phyloP scores from a whole-genome alignment of 495 filamentous ascomycete species.

The Penicillium verhagenii region DNA sequence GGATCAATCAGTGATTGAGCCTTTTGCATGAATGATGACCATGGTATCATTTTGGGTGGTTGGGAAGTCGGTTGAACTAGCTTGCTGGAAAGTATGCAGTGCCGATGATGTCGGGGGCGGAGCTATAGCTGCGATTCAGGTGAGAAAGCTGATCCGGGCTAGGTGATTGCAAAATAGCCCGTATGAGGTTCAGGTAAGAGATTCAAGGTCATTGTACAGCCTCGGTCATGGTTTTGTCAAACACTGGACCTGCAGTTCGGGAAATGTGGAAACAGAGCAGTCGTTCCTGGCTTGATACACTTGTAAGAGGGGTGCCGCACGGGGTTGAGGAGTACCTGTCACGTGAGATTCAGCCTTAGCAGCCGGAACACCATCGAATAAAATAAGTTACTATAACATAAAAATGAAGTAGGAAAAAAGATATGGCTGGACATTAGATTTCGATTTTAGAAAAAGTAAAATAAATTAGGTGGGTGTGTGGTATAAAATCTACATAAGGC shows the following conservation, averaged over 20 bases:
- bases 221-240: conserved; percentile 23
- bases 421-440: not conserved
- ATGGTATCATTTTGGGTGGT: conserved; percentile 62
- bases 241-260: conserved; percentile 19
- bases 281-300: conserved; percentile 23
- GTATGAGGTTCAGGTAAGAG: conserved; percentile 17
- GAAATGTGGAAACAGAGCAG: conserved; percentile 18
- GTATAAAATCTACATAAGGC: not conserved
- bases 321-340: conserved; percentile 8
- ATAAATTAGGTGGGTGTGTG: not conserved
- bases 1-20: conserved; percentile 92
- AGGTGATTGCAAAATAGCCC: conserved; percentile 26
- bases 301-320: conserved; percentile 23
- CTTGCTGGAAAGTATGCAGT: conserved; percentile 8
- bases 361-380: not conserved
- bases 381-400: not conserved
- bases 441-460: not conserved
- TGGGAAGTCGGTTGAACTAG: not conserved
- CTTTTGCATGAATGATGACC: conserved; percentile 89
- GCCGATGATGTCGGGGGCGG: conserved; percentile 27
- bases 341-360: conserved; percentile 19
- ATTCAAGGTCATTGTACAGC: conserved; percentile 32
- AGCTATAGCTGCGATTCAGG: conserved; percentile 28
- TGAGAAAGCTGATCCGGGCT: conserved; percentile 18
- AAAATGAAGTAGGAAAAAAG: not conserved